A percentile compares a stretch with the other conserved stretches of the same genome.
Evolutionary conservation across 371 early-diverging fungal genomes (phyloP).

Genomic region (Rhizomucor pusillus): DNA sequence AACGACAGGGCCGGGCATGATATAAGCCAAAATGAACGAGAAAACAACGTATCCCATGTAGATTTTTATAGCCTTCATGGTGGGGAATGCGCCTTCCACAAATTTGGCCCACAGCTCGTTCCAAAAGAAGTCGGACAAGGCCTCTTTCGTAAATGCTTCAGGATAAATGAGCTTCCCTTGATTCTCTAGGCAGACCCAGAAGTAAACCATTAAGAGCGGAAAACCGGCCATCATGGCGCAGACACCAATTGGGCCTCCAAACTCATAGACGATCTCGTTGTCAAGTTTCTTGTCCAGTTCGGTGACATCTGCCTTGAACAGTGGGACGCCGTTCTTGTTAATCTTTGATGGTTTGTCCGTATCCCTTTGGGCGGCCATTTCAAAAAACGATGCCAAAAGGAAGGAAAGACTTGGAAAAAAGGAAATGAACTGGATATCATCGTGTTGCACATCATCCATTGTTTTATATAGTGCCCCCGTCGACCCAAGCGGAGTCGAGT

Average conservation of each 20-base stretch:
- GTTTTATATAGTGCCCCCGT: no score
- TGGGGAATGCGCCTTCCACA: conserved; percentile 50
- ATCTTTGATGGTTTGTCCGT: not conserved
- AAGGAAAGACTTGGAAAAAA: no score
- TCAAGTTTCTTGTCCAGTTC: conserved; percentile 51
- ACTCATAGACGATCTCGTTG: conserved; percentile 48
- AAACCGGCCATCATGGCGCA: conserved; percentile 55
- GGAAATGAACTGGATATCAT: no score
- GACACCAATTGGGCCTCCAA: not conserved
- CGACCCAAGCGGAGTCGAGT: no score
- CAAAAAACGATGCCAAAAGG: not conserved
- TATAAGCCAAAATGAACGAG: conserved; percentile 54
- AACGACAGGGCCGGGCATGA: conserved; percentile 69
- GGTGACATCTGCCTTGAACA: conserved; percentile 28
- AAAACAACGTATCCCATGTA: conserved; percentile 59
- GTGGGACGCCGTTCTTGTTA: conserved; percentile 32
- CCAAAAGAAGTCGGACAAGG: conserved; percentile 36
- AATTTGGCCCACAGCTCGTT: conserved; percentile 45
- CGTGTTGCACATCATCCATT: no score
- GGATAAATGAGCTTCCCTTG: conserved; percentile 59
- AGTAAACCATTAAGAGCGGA: conserved; percentile 68
- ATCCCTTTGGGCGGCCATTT: no score
- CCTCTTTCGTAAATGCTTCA: conserved; percentile 28
- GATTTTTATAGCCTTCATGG: conserved; percentile 49
- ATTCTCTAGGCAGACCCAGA: conserved; percentile 69